Evolutionary conservation across 2,329 filamentous ascomycete genomes (phyloP).

Genomic region (Arthrinium puccinioides): DNA sequence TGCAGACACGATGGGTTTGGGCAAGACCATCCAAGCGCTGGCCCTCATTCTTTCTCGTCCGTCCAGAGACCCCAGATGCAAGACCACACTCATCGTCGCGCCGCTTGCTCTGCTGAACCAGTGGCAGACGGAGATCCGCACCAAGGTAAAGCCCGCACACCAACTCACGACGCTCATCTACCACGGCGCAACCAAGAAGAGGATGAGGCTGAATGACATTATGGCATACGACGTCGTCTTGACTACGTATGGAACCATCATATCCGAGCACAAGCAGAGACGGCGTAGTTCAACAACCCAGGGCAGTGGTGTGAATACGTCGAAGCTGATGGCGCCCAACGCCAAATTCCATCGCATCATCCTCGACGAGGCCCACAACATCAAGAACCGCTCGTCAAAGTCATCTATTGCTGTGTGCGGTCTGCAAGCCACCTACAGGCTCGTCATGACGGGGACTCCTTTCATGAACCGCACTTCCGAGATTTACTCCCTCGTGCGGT

Average conservation of each 20-base stretch:
- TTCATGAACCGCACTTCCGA: slow-evolving; percentile 86
- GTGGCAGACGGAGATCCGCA: slow-evolving; percentile 9
- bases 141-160: slow-evolving; percentile 18
- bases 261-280: slow-evolving; percentile 56
- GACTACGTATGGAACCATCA: slow-evolving; percentile 70
- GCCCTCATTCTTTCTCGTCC: slow-evolving; percentile 19
- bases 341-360: slow-evolving; percentile 66
- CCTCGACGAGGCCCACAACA: slow-evolving; percentile 74
- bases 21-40: slow-evolving; percentile 22
- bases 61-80: slow-evolving; percentile 11
- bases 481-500: slow-evolving; percentile 70
- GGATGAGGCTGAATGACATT: slow-evolving; percentile 33
- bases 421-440: slow-evolving; percentile 57
- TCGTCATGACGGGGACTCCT: slow-evolving; percentile 76
- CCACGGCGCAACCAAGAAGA: slow-evolving; percentile 13
- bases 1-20: slow-evolving; percentile 22
- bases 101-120: slow-evolving; percentile 5
- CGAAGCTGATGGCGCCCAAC: slow-evolving; percentile 46
- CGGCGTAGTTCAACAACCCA: too few species aligned
- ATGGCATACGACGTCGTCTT: slow-evolving; percentile 66
- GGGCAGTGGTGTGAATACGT: too few species aligned
- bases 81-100: slow-evolving; percentile 19
- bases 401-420: slow-evolving; percentile 51
- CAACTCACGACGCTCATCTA: slow-evolving; percentile 19
- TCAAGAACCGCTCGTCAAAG: slow-evolving; percentile 68